A percentile compares a stretch with the other conserved stretches of the same genome.
phyloP scores from a whole-genome alignment of 495 filamentous ascomycete genomes.

The Neurospora pannonica region DNA sequence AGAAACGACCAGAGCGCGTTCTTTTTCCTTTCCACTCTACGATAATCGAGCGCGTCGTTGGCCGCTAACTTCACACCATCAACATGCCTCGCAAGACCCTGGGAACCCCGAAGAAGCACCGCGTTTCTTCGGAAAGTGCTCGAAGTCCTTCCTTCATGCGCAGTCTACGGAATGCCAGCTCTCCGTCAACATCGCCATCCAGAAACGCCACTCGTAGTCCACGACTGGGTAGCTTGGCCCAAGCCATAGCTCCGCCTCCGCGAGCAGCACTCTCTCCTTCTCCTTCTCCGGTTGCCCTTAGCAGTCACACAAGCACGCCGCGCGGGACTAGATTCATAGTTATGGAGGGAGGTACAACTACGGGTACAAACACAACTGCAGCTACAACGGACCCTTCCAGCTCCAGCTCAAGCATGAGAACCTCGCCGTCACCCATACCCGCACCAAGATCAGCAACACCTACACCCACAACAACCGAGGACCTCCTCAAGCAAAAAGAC shows the following conservation, averaged over 20 bases:
- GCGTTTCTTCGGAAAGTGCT: not conserved
- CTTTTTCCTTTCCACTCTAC: not conserved
- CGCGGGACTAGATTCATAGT: not conserved
- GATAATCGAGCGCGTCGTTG: not conserved
- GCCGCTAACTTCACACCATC: not conserved
- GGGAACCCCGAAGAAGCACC: not conserved
- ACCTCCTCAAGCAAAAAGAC: constrained; percentile 29
- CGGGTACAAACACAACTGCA: not conserved
- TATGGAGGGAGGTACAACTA: not conserved
- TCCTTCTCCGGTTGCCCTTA: not conserved
- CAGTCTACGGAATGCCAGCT: not conserved
- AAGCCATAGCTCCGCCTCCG: not conserved
- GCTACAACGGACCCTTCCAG: not conserved
- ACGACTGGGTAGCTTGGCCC: not conserved
- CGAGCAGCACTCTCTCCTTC: not conserved
- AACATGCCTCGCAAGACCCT: not conserved
- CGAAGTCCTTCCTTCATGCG: not conserved
- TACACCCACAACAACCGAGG: constrained; percentile 7
- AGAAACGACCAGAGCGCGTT: not conserved
- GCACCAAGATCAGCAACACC: not conserved
- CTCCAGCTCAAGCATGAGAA: not conserved
- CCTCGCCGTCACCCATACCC: not conserved
- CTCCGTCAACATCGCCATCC: not conserved
- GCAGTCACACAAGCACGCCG: not conserved
- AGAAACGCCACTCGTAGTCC: not conserved